Evolutionary conservation across 768 basidiomycete genomes (phyloP), one percentile per base, ranked within the genome.

Genomic region (Hemileccinum rubropunctum): DNA sequence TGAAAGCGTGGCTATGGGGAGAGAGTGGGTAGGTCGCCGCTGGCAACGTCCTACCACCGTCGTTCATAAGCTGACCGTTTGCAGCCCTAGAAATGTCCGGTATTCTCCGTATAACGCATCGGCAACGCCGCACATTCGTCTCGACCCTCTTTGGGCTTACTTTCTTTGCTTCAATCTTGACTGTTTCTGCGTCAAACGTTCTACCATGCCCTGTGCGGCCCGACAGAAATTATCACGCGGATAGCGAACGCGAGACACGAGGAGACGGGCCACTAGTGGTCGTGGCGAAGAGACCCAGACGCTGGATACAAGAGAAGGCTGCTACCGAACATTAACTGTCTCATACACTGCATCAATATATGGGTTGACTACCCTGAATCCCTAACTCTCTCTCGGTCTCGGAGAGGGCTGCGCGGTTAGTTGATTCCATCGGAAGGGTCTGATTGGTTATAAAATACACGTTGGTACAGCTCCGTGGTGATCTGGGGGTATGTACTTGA

Each of bases 141-240:
- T 83, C 91, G 8, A 80, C 85, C 30, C 82, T 92, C 56, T 93
- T 93, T 65, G 83, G 80, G 60, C 69, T 88, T 59, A 92, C 90
- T 3, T 90, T 88, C 68, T 70, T 89, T 65, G 87, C 86, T 21
- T 79, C 88, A 15, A 76, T 92, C 51, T 54, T 88, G 53, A 91
- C 90, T 46, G 90, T 93, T 15, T 85, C 86, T 12, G 87, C 86
- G 20, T 90, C 89, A 18, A 81, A 79, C 62, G 73, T 91, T 35
- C 72, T 92, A 28, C 89, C 90, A 45, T 92, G 91, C 59, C 90
- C 90, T 8, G 88, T 81, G n/a, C 79, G 81, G 45, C 71, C 75
- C 37, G 71, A 78, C 52, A 77, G 79, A 58, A 71, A 60, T 48
- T 79, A 84, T 23, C 83, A 79, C 56, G 74, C 82, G 38, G 88